Percentiles rank a stretch among this genome's conserved stretches.
phyloP scores from a whole-genome alignment of 2,329 filamentous ascomycete genomes.

The Tolypocladium pustulatum region DNA sequence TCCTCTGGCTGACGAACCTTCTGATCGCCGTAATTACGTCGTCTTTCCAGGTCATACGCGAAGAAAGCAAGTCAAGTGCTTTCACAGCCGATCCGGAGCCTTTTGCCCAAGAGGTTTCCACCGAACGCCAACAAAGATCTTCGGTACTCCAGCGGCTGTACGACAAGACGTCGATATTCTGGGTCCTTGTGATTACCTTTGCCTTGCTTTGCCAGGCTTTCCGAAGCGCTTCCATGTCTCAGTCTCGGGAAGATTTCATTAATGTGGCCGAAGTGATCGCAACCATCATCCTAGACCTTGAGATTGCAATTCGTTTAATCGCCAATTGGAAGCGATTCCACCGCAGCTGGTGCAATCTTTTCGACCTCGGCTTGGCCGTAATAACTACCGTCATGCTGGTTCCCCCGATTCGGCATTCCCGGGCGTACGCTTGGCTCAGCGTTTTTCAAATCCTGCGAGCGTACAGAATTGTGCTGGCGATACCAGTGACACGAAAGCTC shows the following conservation, averaged over 20 bases:
- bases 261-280: slow-evolving; percentile 62
- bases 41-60: slow-evolving; percentile 94
- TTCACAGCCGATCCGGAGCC: slow-evolving; percentile 67
- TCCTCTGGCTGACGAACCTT: slow-evolving; percentile 92
- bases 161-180: slow-evolving; percentile 62
- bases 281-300: slow-evolving; percentile 67
- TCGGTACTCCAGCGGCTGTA: slow-evolving; percentile 59
- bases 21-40: slow-evolving; percentile 95
- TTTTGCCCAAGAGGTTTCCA: slow-evolving; percentile 22
- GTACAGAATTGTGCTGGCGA: slow-evolving; percentile 83
- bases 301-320: slow-evolving; percentile 70
- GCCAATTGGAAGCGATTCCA: slow-evolving; percentile 77
- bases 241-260: slow-evolving; percentile 51
- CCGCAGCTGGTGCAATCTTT: slow-evolving; percentile 59
- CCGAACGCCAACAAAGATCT: slow-evolving; percentile 22
- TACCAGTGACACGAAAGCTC: slow-evolving; percentile 77
- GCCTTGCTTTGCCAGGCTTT: slow-evolving; percentile 72
- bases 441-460: slow-evolving; percentile 87
- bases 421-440: slow-evolving; percentile 78
- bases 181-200: slow-evolving; percentile 71
- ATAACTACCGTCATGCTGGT: slow-evolving; percentile 79
- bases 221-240: slow-evolving; percentile 67
- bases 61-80: slow-evolving; percentile 89
- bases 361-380: slow-evolving; percentile 71
- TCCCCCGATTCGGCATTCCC: slow-evolving; percentile 64